Conservation (phyloP, 108 stramenopile species). For the Seminavis robusta region DNA sequence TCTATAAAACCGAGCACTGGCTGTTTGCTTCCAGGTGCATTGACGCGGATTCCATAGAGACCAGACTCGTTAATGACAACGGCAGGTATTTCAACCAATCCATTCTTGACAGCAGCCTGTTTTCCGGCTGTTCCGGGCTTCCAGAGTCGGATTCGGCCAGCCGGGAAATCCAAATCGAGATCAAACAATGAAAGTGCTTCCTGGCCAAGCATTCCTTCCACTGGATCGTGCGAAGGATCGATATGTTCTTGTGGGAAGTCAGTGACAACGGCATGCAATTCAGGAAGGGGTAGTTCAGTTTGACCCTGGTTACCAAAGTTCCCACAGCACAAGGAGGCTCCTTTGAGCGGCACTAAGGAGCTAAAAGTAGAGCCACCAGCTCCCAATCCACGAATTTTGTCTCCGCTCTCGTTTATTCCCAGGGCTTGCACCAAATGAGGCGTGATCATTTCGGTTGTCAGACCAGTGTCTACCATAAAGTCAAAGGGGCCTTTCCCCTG, state of each 20-base stretch:
- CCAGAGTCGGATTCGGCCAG: constrained; percentile 56
- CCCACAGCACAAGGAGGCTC: constrained; percentile 54
- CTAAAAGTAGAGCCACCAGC: constrained; percentile 38
- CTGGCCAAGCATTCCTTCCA: constrained; percentile 84
- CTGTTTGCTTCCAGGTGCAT: constrained; percentile 27
- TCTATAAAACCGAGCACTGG: constrained; percentile 71
- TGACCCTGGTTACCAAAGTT: constrained; percentile 11
- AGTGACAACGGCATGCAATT: constrained; percentile 63
- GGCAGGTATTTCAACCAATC: constrained; percentile 18
- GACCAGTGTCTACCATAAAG: constrained; percentile 78
- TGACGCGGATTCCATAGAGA: constrained; percentile 56
- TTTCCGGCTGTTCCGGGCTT: constrained; percentile 41
- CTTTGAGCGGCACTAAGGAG: constrained; percentile 46
- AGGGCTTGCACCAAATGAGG: constrained; percentile 57
- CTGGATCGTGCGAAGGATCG: constrained; percentile 72
- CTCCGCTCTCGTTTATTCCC: constrained; percentile 22
- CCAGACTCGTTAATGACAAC: constrained; percentile 73
- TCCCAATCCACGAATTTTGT: constrained; percentile 40
- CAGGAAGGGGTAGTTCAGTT: constrained; percentile 30
- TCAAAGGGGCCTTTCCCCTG: constrained; percentile 65
- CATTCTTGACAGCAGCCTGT: constrained; percentile 1
- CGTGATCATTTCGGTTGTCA: constrained; percentile 78
- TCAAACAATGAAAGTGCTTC: constrained; percentile 68
- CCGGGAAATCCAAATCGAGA: constrained; percentile 76
- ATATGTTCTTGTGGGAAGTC: constrained; percentile 83